Percentiles rank a stretch among this genome's conserved stretches.
These are phyloP conservation scores for Exophiala bonariae DNA, from an alignment of 2,329 filamentous ascomycete species.

Conservation along the genomic window DNA sequence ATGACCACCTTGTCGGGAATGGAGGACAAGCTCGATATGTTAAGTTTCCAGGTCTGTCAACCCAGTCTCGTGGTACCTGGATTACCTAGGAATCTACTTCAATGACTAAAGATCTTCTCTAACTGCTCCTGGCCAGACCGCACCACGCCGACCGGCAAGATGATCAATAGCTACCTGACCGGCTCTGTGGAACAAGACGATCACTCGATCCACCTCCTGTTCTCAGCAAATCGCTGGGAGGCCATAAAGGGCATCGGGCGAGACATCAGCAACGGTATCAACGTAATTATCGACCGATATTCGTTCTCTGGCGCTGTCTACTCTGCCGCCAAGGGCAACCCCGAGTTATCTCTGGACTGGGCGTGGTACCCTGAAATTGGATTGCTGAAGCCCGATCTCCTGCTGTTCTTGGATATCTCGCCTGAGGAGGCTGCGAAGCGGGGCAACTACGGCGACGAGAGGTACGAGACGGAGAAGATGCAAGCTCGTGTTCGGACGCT, in stretches of 20 bases:
- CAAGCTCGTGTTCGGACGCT: constrained; percentile 75
- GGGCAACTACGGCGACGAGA: constrained; percentile 85
- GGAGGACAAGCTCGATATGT: constrained; percentile 58
- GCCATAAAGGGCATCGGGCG: constrained; percentile 42
- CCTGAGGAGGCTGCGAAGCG: constrained; percentile 70
- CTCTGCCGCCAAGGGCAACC: constrained; percentile 80
- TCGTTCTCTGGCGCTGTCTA: constrained; percentile 95
- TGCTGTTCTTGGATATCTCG: constrained; percentile 82
- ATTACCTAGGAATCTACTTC: background rate
- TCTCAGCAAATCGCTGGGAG: constrained; percentile 91
- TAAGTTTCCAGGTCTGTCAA: constrained; percentile 65
- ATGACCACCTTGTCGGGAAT: constrained; percentile 50
- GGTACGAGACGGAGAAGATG: constrained; percentile 83
- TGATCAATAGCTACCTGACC: constrained; percentile 82
- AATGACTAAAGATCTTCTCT: constrained; percentile 1
- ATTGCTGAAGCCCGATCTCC: constrained; percentile 81
- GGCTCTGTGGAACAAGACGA: constrained; percentile 74
- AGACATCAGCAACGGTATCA: constrained; percentile 65
- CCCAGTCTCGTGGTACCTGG: background rate
- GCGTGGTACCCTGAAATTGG: constrained; percentile 81
- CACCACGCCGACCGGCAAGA: constrained; percentile 77
- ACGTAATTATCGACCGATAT: constrained; percentile 86
- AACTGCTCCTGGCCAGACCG: constrained; percentile 59
- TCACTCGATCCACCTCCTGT: constrained; percentile 85
- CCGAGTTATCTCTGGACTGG: constrained; percentile 71